These are phyloP conservation scores for Botrytis porri DNA, from an alignment of 2,329 filamentous ascomycete genomes.

Conservation along the genomic window DNA sequence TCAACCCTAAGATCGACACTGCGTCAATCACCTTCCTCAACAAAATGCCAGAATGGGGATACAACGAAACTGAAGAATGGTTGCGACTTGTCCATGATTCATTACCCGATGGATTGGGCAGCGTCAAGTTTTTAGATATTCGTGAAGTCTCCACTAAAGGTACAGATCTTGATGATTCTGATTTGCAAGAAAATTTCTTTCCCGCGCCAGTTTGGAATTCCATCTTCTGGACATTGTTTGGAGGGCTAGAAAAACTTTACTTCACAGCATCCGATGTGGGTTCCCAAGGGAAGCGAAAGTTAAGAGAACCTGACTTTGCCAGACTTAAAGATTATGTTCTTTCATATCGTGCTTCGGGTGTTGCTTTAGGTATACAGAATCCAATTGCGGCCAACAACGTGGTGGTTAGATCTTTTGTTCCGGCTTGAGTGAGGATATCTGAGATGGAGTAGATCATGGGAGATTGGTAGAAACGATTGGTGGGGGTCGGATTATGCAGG, in stretches of 20 bases:
- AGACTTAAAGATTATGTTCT: background rate
- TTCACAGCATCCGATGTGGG: background rate
- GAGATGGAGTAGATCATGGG: background rate
- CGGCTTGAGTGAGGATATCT: background rate
- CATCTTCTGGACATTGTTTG: background rate
- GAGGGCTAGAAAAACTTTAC: background rate
- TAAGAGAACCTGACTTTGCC: background rate
- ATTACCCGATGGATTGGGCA: background rate
- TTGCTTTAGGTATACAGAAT: background rate
- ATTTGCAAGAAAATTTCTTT: background rate
- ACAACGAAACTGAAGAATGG: background rate
- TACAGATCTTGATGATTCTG: background rate
- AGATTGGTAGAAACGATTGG: background rate
- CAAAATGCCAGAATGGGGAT: background rate
- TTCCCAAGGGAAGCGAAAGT: background rate
- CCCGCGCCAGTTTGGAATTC: background rate
- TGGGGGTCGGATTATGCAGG: background rate
- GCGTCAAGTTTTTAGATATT: background rate
- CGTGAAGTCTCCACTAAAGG: background rate
- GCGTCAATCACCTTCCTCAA: background rate
- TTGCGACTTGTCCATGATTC: background rate
- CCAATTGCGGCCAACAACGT: background rate
- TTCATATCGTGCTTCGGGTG: background rate
- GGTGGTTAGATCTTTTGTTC: background rate
- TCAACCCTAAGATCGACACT: background rate